Conservation (phyloP, 2,329 filamentous ascomycete species). For the Scedosporium apiospermum region DNA sequence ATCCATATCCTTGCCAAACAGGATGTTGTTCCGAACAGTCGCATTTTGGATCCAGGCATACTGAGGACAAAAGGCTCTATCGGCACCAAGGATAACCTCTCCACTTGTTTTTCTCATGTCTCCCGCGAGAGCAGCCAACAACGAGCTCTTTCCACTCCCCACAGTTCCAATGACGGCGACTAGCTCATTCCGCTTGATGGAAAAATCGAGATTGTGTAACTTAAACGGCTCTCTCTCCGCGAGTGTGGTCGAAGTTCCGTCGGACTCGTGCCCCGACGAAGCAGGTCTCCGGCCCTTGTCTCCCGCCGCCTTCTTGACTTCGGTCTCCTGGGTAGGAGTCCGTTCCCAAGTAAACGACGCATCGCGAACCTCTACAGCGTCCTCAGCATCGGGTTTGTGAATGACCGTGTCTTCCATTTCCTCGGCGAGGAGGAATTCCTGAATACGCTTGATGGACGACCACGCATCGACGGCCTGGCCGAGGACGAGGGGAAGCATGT, state of each 20-base stretch:
- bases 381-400: constrained; percentile 44
- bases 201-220: constrained; percentile 57
- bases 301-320: constrained; percentile 36
- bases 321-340: constrained; percentile 44
- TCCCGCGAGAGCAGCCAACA: constrained; percentile 81
- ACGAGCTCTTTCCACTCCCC: constrained; percentile 80
- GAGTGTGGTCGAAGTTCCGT: constrained; percentile 44
- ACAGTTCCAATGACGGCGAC: constrained; percentile 83
- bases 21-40: constrained; percentile 77
- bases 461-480: constrained; percentile 85
- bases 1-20: constrained; percentile 75
- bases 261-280: constrained; percentile 33
- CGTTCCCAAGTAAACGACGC: constrained; percentile 86
- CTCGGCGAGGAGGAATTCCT: constrained; percentile 81
- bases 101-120: constrained; percentile 84
- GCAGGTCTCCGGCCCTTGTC: constrained; percentile 21
- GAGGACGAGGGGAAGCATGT: constrained; percentile 78
- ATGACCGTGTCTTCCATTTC: constrained; percentile 67
- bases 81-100: constrained; percentile 65
- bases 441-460: constrained; percentile 73
- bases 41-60: constrained; percentile 98
- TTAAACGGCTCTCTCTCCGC: constrained; percentile 59
- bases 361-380: constrained; percentile 61
- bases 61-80: constrained; percentile 84
- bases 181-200: constrained; percentile 64